Evolutionary conservation across 176 grass and related monocot species (phyloP), one percentile per base, ranked within the genome.

Genomic region (Areca catechu): DNA sequence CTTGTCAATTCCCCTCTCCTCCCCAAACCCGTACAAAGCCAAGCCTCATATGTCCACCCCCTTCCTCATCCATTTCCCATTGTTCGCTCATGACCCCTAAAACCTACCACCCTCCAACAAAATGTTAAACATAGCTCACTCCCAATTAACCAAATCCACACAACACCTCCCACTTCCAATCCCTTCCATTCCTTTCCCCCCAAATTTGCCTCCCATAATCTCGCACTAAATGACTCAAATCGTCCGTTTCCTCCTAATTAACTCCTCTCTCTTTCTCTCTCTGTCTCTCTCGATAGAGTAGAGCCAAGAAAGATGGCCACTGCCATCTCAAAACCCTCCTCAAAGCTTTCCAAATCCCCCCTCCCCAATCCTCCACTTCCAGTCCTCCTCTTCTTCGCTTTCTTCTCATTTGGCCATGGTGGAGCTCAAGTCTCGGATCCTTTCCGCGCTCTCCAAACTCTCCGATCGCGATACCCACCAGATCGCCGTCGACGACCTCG

Each of bases 401-500:
- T 82, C 79, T 4, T 37, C 74, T 30, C 80, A 90, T 76, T 77
- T 89, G 20, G 86, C 92, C 55, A 75, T 97, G 80, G 83, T 70
- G 27, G 86, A 97, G 77, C 80, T 97, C 80, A 98, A 98, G 71
- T 85, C 93, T 19, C 72, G 84, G 21, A 79, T 92, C 23, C 88
- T 98, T 20, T 53, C 84, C 5, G 63, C 93, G 12, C 78, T 98
- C 5, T 62, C 80, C 51, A 98, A 98, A 75, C 87, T 98, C 54
- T 88, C 87, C 65, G 84, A 98, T 76, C 87, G 87, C 43, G 92
- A 97, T 72, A 91, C 92, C 28, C 92, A 97, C 56, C 92, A 97
- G 58, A 91, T 97, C 77, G 86, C 80, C 72, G 74, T 88, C 16
- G 86, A 97, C 24, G 92, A 97, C 23, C 92, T 97, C 15, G 86